Base-by-base conservation (phyloP, 495 filamentous ascomycete species). In the Trichocladium uniseriatum region DNA sequence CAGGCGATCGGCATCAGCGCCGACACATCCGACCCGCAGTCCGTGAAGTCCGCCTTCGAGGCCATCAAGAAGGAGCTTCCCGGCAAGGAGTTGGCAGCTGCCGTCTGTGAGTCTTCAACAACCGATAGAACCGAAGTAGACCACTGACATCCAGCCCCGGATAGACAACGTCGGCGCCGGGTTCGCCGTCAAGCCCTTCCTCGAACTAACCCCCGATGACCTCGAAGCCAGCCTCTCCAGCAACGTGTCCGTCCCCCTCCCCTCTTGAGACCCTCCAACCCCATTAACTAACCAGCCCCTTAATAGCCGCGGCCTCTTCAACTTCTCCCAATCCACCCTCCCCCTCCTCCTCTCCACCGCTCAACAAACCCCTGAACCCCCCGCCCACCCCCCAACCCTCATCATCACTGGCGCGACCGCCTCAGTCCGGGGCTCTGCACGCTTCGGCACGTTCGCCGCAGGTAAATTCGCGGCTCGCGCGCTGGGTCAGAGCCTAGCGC, bases 391-490 rank as follows among this genome's bases (percentile, higher is more conserved):
- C 5, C 87, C 90, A 0, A 81, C 84, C 2, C 71, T 97, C 29
- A 84, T 95, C 62, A 83, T 95, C 68, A 95, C 91, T 0, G 86
- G 89, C 31, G 89, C 89, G 0, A 95, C 89, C 0, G 89, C 87
- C 2, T 88, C 83, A 13, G 38, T 94, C 3, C 82, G 82, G 51
- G 82, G 85, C 8, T 86, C 81, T 4, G 79, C 87, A 0, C 71
- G 71, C 5, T 87, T 87, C 68, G 69, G 81, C 3, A 62, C 75
- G 16, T 90, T 95, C 60, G 89, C 87, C 0, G 75, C 80, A 7
- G 80, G 81, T 38, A 95, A 94, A 64, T 94, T 86, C 61, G 89
- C 87, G 2, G 65, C 83, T 34, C 77, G 91, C 22, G 90, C 86
- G 1, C 66, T 94, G 43, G 73, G 77, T 2, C 89, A 94, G 69